phyloP scores from a whole-genome alignment of 2,329 filamentous ascomycete species.

The Thielaviopsis ethacetica region DNA sequence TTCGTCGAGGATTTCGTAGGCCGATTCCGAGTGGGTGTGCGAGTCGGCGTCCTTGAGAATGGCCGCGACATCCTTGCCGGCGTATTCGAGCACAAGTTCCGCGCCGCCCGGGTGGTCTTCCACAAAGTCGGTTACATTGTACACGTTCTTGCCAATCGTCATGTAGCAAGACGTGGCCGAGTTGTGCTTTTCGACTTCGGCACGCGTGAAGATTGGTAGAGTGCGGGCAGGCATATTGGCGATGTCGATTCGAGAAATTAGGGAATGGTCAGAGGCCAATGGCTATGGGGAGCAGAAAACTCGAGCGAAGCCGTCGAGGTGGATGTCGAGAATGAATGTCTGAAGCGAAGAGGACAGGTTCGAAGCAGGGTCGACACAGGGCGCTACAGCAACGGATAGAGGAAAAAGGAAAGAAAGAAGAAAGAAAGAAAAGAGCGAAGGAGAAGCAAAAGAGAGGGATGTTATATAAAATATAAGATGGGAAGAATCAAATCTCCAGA shows the following conservation, averaged over 20 bases:
- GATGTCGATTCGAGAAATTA: neutral
- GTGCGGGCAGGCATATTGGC: slow-evolving; percentile 43
- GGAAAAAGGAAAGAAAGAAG: neutral
- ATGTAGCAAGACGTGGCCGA: slow-evolving; percentile 79
- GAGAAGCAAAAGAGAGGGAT: neutral
- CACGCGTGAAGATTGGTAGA: slow-evolving; percentile 65
- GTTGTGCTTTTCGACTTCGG: slow-evolving; percentile 71
- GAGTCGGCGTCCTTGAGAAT: slow-evolving; percentile 44
- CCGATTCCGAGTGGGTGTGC: slow-evolving; percentile 64
- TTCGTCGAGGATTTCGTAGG: slow-evolving; percentile 38
- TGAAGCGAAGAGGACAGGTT: neutral
- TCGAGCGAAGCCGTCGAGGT: neutral
- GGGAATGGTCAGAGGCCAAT: neutral
- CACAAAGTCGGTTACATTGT: slow-evolving; percentile 85
- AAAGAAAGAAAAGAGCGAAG: neutral
- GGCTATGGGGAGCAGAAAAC: neutral
- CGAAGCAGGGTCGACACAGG: neutral
- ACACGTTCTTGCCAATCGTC: slow-evolving; percentile 76
- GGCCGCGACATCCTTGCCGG: slow-evolving; percentile 39
- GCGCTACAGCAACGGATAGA: neutral
- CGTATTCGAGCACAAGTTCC: slow-evolving; percentile 79
- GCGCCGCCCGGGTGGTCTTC: slow-evolving; percentile 81
- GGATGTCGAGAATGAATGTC: neutral
- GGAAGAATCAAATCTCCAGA: neutral
- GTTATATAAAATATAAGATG: neutral